phyloP scores from a whole-genome alignment of 345 rosid species.

The Dipteronia sinensis region DNA sequence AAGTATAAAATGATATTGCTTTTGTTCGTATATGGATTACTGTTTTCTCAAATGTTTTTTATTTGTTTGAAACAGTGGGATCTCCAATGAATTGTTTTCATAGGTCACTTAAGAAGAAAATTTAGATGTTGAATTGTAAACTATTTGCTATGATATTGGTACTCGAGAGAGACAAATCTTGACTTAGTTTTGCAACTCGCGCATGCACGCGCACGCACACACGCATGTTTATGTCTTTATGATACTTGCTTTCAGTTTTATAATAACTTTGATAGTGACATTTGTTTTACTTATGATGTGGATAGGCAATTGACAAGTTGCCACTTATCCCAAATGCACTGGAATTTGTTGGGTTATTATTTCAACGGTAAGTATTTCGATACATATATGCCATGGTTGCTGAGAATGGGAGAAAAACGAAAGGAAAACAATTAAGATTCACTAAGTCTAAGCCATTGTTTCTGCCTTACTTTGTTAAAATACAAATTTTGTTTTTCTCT shows the following conservation, averaged over 20 bases:
- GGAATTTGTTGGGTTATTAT: constrained; percentile 78
- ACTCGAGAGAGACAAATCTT: not conserved
- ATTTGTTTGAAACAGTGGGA: constrained; percentile 60
- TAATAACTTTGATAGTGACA: constrained; percentile 11
- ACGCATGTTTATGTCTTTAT: not conserved
- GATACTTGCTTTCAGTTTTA: constrained; percentile 10
- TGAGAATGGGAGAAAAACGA: not conserved
- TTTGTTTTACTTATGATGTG: constrained; percentile 4
- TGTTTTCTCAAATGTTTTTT: constrained; percentile 5
- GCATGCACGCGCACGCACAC: too few relatives aligned
- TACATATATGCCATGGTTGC: not conserved
- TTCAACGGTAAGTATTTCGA: constrained; percentile 52
- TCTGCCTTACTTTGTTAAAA: not conserved
- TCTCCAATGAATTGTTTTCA: not conserved
- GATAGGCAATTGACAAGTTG: constrained; percentile 75
- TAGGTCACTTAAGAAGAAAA: not conserved
- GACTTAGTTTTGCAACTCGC: not conserved
- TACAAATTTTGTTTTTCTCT: not conserved
- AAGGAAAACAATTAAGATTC: not conserved
- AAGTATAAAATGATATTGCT: constrained; percentile 8
- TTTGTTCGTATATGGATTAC: not conserved
- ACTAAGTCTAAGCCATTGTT: not conserved
- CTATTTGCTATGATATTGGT: not conserved
- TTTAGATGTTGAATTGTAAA: not conserved
- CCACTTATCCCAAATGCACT: constrained; percentile 66